A percentile compares a stretch with the other conserved stretches of the same genome.
phyloP scores from a whole-genome alignment of 2,329 filamentous ascomycete species.

The Aureobasidium sp. region DNA sequence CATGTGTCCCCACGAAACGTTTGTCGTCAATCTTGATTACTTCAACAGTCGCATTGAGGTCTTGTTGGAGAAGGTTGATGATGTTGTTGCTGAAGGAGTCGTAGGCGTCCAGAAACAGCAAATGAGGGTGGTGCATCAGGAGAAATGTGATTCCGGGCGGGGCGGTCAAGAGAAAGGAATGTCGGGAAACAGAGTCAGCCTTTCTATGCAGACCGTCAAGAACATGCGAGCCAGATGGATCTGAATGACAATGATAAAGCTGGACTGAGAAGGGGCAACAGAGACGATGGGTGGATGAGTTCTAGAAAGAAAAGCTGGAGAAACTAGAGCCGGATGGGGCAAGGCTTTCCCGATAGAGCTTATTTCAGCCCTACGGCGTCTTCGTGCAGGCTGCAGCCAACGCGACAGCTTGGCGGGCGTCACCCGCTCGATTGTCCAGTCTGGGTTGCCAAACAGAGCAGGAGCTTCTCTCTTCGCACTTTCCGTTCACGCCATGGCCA shows the following conservation, averaged over 20 bases:
- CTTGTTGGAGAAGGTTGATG: constrained; percentile 67
- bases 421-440: constrained; percentile 2
- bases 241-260: neutral
- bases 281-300: neutral
- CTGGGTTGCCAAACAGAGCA: neutral
- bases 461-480: neutral
- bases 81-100: constrained; percentile 98
- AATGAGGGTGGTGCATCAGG: constrained; percentile 24
- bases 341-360: constrained; percentile 3
- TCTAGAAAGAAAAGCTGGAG: constrained; percentile 17
- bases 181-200: constrained; percentile 16
- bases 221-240: constrained; percentile 10
- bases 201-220: constrained; percentile 10
- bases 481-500: neutral
- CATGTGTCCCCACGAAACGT: constrained; percentile 29
- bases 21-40: constrained; percentile 57
- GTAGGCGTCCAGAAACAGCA: constrained; percentile 91
- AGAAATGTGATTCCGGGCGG: neutral
- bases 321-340: constrained; percentile 6
- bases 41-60: constrained; percentile 60
- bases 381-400: neutral
- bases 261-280: neutral
- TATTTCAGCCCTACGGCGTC: constrained; percentile 10
- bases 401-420: constrained; percentile 9
- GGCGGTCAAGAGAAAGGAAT: constrained; percentile 2